Evolutionary conservation across 2,329 filamentous ascomycete species (phyloP).

Genomic region (Colletotrichum abscissum): DNA sequence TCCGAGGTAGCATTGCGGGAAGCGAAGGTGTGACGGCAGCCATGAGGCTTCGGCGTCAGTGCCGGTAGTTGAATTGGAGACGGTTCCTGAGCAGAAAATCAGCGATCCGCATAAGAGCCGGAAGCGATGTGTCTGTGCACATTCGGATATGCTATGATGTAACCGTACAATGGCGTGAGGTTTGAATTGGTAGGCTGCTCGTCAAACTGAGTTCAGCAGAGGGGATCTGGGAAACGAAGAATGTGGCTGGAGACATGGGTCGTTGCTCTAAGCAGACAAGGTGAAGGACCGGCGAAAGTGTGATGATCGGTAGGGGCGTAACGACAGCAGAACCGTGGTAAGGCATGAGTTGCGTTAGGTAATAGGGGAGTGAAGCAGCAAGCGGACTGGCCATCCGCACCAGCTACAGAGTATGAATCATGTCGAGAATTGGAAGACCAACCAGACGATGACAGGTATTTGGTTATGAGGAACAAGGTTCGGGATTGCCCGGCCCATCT

Average conservation of each 20-base stretch:
- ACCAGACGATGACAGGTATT: not conserved
- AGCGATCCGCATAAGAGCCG: slow-evolving; percentile 21
- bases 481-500: slow-evolving; percentile 21
- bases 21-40: slow-evolving; percentile 34
- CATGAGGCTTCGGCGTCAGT: slow-evolving; percentile 26
- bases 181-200: not conserved
- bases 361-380: not conserved
- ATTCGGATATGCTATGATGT: slow-evolving; percentile 10
- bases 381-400: slow-evolving; percentile 2
- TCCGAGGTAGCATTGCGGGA: slow-evolving; percentile 58
- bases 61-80: slow-evolving; percentile 15
- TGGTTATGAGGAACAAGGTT: slow-evolving; percentile 19
- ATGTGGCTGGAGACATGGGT: slow-evolving; percentile 30
- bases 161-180: slow-evolving; percentile 22
- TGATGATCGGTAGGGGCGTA: slow-evolving; percentile 19
- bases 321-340: not conserved
- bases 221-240: not conserved
- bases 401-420: slow-evolving; percentile 11
- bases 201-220: slow-evolving; percentile 16
- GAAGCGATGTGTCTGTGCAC: slow-evolving; percentile 25
- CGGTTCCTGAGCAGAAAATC: slow-evolving; percentile 24
- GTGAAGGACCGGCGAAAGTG: not conserved
- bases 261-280: slow-evolving; percentile 8
- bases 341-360: slow-evolving; percentile 16
- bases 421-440: not conserved